Conservation (phyloP, 108 stramenopile species). For the Epithemia pelagica region DNA sequence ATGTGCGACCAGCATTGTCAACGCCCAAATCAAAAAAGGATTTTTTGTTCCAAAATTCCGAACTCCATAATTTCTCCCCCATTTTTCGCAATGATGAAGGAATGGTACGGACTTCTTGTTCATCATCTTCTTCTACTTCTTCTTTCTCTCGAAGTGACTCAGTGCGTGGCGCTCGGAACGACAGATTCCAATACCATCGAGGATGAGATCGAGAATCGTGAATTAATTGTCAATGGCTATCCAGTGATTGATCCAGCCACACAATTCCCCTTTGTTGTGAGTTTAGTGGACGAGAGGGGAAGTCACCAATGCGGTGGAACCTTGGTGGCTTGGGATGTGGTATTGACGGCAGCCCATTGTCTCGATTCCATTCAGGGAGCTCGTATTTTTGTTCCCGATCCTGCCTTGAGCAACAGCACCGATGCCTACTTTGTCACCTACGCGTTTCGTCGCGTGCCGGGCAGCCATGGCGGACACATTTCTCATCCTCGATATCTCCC, state of each 20-base stretch:
- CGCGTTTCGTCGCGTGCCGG: neutral
- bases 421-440: neutral
- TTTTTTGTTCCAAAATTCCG: no score
- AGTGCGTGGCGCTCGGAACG: no score
- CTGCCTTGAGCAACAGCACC: neutral
- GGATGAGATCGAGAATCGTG: no score
- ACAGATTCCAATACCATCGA: no score
- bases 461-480: neutral
- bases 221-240: neutral
- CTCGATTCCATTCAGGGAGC: neutral
- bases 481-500: neutral
- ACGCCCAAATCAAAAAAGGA: no score
- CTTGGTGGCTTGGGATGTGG: constrained; percentile 12
- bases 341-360: constrained; percentile 25
- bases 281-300: neutral
- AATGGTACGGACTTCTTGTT: no score
- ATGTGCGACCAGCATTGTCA: no score
- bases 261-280: constrained; percentile 3
- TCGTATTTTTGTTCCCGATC: neutral
- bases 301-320: constrained; percentile 19
- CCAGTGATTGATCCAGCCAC: neutral
- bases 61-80: no score
- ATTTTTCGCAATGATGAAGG: no score
- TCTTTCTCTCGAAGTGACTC: no score
- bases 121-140: no score